Evolutionary conservation across 129 eudicot genomes (phyloP).

Genomic region (Lactuca sativa): DNA sequence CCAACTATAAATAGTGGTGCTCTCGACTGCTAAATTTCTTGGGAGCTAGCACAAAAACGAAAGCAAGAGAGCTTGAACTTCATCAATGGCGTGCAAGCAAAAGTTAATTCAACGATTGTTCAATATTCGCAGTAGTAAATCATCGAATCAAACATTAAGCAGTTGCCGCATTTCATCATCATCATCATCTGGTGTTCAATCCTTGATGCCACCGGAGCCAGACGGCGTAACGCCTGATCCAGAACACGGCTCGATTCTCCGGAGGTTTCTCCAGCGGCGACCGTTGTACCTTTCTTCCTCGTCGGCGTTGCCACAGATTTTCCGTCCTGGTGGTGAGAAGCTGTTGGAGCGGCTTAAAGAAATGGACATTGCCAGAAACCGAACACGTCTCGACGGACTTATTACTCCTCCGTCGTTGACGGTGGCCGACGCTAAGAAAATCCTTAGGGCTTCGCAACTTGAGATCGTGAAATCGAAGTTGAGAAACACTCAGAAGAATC

Average conservation of each 20-base stretch:
- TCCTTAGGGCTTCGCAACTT: slow-evolving; percentile 52
- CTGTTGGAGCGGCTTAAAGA: slow-evolving; percentile 51
- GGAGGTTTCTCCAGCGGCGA: slow-evolving; percentile 44
- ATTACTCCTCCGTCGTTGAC: slow-evolving; percentile 40
- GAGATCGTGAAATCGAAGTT: slow-evolving; percentile 62
- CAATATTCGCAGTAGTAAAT: slow-evolving; percentile 30
- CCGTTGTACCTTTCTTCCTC: slow-evolving; percentile 33
- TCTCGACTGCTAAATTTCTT: background rate
- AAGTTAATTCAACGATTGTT: slow-evolving; percentile 48
- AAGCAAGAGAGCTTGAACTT: background rate
- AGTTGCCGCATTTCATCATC: slow-evolving; percentile 55
- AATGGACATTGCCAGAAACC: slow-evolving; percentile 53
- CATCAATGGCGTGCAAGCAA: slow-evolving; percentile 78
- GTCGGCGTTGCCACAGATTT: slow-evolving; percentile 18
- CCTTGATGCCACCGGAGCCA: slow-evolving; percentile 32
- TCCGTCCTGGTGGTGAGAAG: slow-evolving; percentile 44
- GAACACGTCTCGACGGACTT: slow-evolving; percentile 54
- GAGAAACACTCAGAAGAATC: slow-evolving; percentile 35
- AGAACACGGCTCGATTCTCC: slow-evolving; percentile 42
- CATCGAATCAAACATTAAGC: slow-evolving; percentile 36
- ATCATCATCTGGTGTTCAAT: slow-evolving; percentile 28
- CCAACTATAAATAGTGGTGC: slow-evolving; percentile 27
- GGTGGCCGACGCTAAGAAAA: slow-evolving; percentile 62
- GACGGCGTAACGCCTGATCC: slow-evolving; percentile 42
- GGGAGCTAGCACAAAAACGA: background rate